Conservation (phyloP, 495 filamentous ascomycete genomes). For the Aspergillus wentii region DNA sequence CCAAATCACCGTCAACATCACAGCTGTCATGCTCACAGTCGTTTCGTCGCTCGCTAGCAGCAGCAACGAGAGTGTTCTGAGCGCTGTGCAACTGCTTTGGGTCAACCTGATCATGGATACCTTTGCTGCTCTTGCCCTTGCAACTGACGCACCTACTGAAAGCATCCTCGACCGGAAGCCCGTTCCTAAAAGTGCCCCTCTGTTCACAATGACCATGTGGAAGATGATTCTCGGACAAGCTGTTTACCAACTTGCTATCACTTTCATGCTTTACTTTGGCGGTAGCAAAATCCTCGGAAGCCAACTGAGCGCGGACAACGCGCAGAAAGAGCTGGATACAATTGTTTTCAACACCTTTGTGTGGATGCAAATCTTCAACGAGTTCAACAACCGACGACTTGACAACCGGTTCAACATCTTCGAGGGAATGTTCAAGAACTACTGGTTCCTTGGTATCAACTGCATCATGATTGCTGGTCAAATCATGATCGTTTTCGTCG, state of each 20-base stretch:
- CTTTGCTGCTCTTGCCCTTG: conserved; percentile 79
- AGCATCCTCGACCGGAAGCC: conserved; percentile 78
- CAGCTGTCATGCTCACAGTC: conserved; percentile 78
- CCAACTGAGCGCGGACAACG: conserved; percentile 34
- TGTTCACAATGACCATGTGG: conserved; percentile 88
- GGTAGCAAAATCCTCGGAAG: conserved; percentile 53
- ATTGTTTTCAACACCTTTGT: conserved; percentile 93
- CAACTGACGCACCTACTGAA: conserved; percentile 77
- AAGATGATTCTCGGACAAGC: conserved; percentile 92
- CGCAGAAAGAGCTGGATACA: conserved; percentile 52
- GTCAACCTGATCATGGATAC: conserved; percentile 95
- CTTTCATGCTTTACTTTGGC: conserved; percentile 74
- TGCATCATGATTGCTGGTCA: conserved; percentile 74
- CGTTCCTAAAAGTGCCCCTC: conserved; percentile 68
- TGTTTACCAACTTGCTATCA: conserved; percentile 73
- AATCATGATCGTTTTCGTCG: conserved; percentile 75
- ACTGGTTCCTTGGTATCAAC: conserved; percentile 81
- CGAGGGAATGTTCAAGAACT: conserved; percentile 71
- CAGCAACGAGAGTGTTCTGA: conserved; percentile 66
- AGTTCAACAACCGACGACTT: conserved; percentile 87
- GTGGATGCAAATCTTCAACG: conserved; percentile 97
- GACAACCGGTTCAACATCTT: conserved; percentile 91
- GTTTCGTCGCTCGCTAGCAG: conserved; percentile 70
- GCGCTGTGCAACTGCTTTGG: conserved; percentile 84
- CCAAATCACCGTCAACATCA: conserved; percentile 89